Evolutionary conservation across 1,284 basidiomycete species (phyloP).

Genomic region (Lignosus rhinocerotis): DNA sequence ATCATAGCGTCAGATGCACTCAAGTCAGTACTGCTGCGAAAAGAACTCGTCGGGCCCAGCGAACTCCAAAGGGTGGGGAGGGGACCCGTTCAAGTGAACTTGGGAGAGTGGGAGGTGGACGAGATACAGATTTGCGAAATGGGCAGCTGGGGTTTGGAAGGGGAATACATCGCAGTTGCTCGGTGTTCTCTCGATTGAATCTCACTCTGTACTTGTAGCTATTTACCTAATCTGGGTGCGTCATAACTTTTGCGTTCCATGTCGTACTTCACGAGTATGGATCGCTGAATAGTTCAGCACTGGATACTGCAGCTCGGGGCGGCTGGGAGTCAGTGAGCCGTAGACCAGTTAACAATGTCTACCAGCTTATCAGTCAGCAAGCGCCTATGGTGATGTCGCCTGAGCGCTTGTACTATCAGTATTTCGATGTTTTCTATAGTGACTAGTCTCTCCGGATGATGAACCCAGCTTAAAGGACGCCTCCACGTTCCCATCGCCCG

Average conservation of each 20-base stretch:
- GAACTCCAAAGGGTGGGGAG: not conserved
- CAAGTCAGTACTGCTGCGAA: slow-evolving; percentile 13
- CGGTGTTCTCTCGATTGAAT: slow-evolving; percentile 3
- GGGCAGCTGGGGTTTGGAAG: slow-evolving; percentile 57
- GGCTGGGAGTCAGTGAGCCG: too few relatives aligned
- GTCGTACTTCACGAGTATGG: not conserved
- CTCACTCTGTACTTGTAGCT: not conserved
- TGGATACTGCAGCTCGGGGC: too few relatives aligned
- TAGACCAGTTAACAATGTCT: too few relatives aligned
- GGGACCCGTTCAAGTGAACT: slow-evolving; percentile 35
- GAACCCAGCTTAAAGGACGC: too few relatives aligned
- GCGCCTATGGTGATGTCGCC: too few relatives aligned
- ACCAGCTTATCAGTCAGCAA: too few relatives aligned
- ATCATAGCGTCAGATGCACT: slow-evolving; percentile 39
- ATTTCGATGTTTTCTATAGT: too few relatives aligned
- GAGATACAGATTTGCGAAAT: slow-evolving; percentile 61
- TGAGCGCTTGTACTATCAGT: too few relatives aligned
- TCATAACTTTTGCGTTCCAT: not conserved
- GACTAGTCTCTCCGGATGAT: too few relatives aligned
- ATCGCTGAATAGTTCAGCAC: too few relatives aligned
- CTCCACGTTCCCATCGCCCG: too few relatives aligned
- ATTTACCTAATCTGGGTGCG: not conserved
- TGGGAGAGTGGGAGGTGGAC: slow-evolving; percentile 49
- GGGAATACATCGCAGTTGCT: slow-evolving; percentile 48
- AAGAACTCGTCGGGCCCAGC: not conserved